These are phyloP conservation scores for Inga oerstediana DNA, from an alignment of 306 rosid genomes.

Conservation along the genomic window DNA sequence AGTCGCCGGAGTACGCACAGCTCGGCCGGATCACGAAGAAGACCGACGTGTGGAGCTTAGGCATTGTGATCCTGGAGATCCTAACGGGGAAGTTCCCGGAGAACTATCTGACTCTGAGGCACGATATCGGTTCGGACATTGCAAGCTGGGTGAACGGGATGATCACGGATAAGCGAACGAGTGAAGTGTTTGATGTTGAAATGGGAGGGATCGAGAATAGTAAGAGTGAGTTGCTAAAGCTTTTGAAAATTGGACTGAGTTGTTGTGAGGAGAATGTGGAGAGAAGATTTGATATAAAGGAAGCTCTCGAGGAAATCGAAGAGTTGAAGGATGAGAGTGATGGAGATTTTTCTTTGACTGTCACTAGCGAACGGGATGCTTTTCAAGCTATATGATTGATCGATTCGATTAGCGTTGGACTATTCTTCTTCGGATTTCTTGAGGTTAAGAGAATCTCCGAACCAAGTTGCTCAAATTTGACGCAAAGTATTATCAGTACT, in stretches of 20 bases:
- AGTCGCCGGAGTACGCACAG: conserved; percentile 82
- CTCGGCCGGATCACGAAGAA: conserved; percentile 77
- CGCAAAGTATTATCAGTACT: neutral
- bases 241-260: conserved; percentile 79
- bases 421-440: neutral
- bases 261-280: conserved; percentile 95
- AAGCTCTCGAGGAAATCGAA: conserved; percentile 61
- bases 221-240: conserved; percentile 72
- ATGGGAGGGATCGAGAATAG: conserved; percentile 56
- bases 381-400: conserved; percentile 42
- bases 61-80: conserved; percentile 80
- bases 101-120: conserved; percentile 64
- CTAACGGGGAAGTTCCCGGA: conserved; percentile 85
- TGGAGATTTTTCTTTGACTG: conserved; percentile 42
- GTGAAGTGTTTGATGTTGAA: conserved; percentile 72
- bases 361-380: conserved; percentile 43
- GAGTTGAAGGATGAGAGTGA: conserved; percentile 50
- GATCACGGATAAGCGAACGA: conserved; percentile 71
- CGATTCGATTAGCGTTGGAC: neutral
- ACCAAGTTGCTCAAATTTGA: neutral
- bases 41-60: conserved; percentile 87
- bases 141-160: conserved; percentile 79
- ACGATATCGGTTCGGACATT: conserved; percentile 56
- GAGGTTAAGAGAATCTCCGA: neutral
- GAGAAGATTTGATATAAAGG: conserved; percentile 69